These are phyloP conservation scores for Albugo laibachii DNA, from an alignment of 352 stramenopile genomes.

Conservation along the genomic window DNA sequence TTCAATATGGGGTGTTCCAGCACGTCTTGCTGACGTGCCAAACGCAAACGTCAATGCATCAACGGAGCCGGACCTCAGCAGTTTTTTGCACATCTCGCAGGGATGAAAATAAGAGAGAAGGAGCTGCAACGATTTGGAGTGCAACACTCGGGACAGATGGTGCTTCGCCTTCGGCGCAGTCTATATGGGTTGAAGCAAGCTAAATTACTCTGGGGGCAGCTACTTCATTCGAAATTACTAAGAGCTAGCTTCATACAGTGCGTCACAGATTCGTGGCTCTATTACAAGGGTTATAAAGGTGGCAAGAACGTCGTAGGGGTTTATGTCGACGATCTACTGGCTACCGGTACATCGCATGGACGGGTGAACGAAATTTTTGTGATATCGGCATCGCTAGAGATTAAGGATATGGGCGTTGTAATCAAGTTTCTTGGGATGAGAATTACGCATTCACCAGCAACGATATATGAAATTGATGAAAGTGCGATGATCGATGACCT, in stretches of 20 bases:
- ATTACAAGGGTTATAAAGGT: too few relatives aligned
- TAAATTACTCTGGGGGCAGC: not conserved
- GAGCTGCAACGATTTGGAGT: too few relatives aligned
- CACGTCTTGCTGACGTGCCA: slow-evolving; percentile 1
- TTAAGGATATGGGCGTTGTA: too few relatives aligned
- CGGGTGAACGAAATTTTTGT: not conserved
- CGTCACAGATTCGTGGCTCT: too few relatives aligned
- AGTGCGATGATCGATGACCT: slow-evolving; percentile 2
- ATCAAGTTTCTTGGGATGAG: too few relatives aligned
- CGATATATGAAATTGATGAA: slow-evolving; percentile 8
- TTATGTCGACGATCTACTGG: too few relatives aligned
- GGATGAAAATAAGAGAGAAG: not conserved
- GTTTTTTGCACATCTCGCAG: not conserved
- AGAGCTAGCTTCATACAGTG: not conserved
- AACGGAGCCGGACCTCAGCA: not conserved
- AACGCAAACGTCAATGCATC: slow-evolving; percentile 2
- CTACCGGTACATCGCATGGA: too few relatives aligned
- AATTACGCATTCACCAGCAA: too few relatives aligned
- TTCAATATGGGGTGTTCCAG: not conserved
- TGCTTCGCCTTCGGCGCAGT: slow-evolving; percentile 5
- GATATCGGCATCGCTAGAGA: too few relatives aligned
- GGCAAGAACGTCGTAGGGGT: too few relatives aligned
- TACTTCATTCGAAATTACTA: not conserved
- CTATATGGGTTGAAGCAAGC: slow-evolving; percentile 5
- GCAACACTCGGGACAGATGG: not conserved